Evolutionary conservation across 192 early-diverging fungal genomes (phyloP).

Genomic region (Backusella westeae): DNA sequence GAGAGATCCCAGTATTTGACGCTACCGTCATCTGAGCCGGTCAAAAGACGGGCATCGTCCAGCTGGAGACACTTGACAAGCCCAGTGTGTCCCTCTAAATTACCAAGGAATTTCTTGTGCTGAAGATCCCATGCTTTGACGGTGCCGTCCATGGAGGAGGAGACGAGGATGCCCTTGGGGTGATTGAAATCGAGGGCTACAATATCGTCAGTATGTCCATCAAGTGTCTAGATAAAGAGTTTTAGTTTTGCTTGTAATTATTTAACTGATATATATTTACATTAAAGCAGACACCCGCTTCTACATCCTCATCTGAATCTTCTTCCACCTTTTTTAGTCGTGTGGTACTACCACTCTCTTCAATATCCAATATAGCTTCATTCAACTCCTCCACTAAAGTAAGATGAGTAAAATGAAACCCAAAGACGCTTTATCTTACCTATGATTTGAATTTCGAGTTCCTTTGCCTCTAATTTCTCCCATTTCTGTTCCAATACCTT

Average conservation of each 20-base stretch:
- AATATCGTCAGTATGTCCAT: conserved; percentile 62
- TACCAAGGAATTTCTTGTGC: conserved; percentile 54
- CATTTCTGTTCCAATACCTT: conserved; percentile 39
- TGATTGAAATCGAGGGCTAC: conserved; percentile 60
- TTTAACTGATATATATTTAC: not conserved
- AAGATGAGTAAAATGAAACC: not conserved
- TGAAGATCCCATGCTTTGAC: conserved; percentile 70
- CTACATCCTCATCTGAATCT: conserved; percentile 14
- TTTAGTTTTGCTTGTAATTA: not conserved
- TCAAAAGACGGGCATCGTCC: conserved; percentile 27
- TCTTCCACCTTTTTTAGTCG: not conserved
- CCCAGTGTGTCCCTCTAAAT: conserved; percentile 42
- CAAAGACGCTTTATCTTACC: not conserved
- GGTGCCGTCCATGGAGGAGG: conserved; percentile 68
- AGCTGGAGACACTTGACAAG: conserved; percentile 38
- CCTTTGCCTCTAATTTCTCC: conserved; percentile 43
- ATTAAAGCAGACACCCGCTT: conserved; percentile 13
- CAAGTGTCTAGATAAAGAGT: conserved; percentile 32
- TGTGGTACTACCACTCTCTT: conserved; percentile 23
- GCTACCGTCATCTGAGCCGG: conserved; percentile 31
- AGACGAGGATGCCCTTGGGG: conserved; percentile 53
- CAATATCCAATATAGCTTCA: conserved; percentile 40
- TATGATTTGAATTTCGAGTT: conserved; percentile 24
- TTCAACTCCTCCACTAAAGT: conserved; percentile 45
- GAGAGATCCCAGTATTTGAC: conserved; percentile 37